phyloP scores from a whole-genome alignment of 192 early-diverging fungal genomes.

The Cladochytrium replicatum region DNA sequence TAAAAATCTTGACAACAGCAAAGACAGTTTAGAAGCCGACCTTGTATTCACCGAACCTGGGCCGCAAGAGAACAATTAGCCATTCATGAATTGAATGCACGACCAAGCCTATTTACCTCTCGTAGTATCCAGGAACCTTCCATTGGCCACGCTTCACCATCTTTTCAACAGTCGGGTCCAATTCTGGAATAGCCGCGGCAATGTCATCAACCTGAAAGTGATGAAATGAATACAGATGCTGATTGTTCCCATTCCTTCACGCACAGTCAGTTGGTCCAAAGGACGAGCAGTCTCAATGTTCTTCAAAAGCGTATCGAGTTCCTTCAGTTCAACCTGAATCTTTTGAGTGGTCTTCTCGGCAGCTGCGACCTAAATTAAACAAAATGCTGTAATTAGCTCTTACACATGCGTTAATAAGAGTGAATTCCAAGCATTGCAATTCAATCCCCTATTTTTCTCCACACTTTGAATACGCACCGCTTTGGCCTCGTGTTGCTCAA shows the following conservation, averaged over 20 bases:
- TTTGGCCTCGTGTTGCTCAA: slow-evolving; percentile 37
- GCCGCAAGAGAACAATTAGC: background rate
- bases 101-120: too few relatives aligned
- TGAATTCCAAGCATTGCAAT: too few relatives aligned
- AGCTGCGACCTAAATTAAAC: slow-evolving; percentile 63
- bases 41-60: slow-evolving; percentile 39
- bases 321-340: slow-evolving; percentile 74
- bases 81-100: too few relatives aligned
- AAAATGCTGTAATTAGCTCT: too few relatives aligned
- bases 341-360: slow-evolving; percentile 78
- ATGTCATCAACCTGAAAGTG: slow-evolving; percentile 76
- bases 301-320: slow-evolving; percentile 77
- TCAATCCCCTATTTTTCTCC: too few relatives aligned
- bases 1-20: too few relatives aligned
- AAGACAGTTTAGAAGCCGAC: slow-evolving; percentile 44
- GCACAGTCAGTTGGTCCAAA: slow-evolving; percentile 83
- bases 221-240: slow-evolving; percentile 2
- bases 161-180: slow-evolving; percentile 80
- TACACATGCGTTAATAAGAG: too few relatives aligned
- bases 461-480: slow-evolving; percentile 38
- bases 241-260: slow-evolving; percentile 13
- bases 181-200: slow-evolving; percentile 82
- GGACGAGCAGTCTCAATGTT: slow-evolving; percentile 94
- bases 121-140: slow-evolving; percentile 90
- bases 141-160: slow-evolving; percentile 87